Evolutionary conservation across 148 eudicot species (phyloP).

Genomic region (Rhododendron simsii): DNA sequence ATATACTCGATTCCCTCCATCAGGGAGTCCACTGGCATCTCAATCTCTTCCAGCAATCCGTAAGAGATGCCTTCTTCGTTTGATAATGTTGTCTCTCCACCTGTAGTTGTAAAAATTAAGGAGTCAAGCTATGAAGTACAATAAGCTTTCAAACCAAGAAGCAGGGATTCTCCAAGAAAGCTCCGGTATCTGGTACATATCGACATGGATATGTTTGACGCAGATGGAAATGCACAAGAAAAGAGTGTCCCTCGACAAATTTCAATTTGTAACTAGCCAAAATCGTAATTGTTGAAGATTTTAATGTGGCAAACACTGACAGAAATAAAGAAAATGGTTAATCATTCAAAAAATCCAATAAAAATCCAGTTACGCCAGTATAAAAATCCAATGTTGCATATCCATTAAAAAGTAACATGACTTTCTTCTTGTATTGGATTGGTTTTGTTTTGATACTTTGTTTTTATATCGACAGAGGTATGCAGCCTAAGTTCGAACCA

Average conservation of each 20-base stretch:
- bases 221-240: not conserved
- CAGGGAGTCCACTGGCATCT: constrained; percentile 51
- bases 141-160: not conserved
- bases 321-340: not conserved
- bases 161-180: not conserved
- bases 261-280: not conserved
- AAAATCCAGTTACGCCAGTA: not conserved
- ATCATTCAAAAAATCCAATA: too few relatives aligned
- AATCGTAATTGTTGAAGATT: not conserved
- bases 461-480: not conserved
- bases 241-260: not conserved
- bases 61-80: constrained; percentile 31
- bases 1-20: constrained; percentile 58
- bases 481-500: not conserved
- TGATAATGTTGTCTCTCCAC: constrained; percentile 17
- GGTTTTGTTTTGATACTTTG: not conserved
- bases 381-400: not conserved
- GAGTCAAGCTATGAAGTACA: not conserved
- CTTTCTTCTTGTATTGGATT: not conserved
- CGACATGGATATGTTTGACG: not conserved
- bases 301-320: not conserved
- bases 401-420: not conserved
- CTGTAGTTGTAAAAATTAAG: constrained; percentile 17
- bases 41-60: constrained; percentile 74
- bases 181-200: not conserved